Evolutionary conservation across 805 yeast genomes (phyloP).

Genomic region (Monosporozyma yasuniensis): DNA sequence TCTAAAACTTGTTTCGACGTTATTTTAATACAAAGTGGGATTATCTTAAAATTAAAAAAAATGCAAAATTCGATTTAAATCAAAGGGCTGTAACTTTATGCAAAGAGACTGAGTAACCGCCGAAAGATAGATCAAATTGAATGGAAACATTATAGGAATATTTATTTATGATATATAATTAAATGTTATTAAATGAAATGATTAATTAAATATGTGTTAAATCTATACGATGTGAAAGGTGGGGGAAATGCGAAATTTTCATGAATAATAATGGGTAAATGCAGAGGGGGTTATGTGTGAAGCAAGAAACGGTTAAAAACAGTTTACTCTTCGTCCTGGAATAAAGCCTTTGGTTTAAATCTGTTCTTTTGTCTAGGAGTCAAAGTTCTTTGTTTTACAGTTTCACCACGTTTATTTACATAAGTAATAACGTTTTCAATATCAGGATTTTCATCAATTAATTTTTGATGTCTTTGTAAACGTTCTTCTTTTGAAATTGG

Average conservation of each 20-base stretch:
- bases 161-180: not conserved
- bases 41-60: too few species aligned
- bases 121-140: not conserved
- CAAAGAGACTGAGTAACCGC: too few species aligned
- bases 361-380: constrained; percentile 15
- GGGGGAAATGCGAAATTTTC: not conserved
- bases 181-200: too few species aligned
- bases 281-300: not conserved
- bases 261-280: not conserved
- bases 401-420: constrained; percentile 30
- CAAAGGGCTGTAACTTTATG: too few species aligned
- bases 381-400: constrained; percentile 19
- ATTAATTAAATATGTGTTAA: not conserved
- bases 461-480: constrained; percentile 8
- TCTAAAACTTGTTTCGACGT: not conserved
- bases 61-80: too few species aligned
- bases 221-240: not conserved
- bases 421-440: constrained; percentile 22
- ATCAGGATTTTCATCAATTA: constrained; percentile 15
- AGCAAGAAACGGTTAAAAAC: not conserved
- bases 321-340: constrained; percentile 8
- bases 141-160: not conserved
- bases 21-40: too few species aligned
- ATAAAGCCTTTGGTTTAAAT: constrained; percentile 27
- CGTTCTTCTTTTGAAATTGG: constrained; percentile 9